Evolutionary conservation across 164 flowering plant species (phyloP), one percentile per base, ranked within the genome.

Genomic region (Annona squamosa): DNA sequence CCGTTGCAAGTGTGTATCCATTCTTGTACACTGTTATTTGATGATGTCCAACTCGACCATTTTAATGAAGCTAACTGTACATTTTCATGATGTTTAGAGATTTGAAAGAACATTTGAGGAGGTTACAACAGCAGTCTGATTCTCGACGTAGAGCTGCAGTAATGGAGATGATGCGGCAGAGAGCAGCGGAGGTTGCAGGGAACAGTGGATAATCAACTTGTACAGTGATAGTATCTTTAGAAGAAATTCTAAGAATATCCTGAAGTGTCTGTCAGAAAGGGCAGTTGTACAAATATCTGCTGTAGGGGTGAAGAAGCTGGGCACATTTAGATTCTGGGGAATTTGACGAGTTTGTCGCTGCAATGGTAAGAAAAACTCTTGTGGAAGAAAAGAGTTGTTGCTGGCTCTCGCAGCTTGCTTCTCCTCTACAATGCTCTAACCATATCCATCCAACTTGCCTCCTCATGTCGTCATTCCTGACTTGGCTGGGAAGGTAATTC

Each of bases 161-260:
- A 67, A 93, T 87, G 91, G 97, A 96, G 84, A 96, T 96, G 99
- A 91, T 96, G 99, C 90, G 99, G 78, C 98, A 96, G 73, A 86
- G 99, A 74, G 97, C 97, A 48, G 99, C 98, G 44, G 99, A 96
- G 80, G 96, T 91, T 80, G 91, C 93, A 72, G 89, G 93, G 47
- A 86, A 73, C 75, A 69, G 85, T 66, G 86, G 91, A n/a, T 88
- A 78, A 85, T 62, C 73, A 37, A 45, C 52, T 71, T 63, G 72
- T 68, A 71, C 65, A 71, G 73, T 52, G 59, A 42, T 62, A 71
- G 57, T 44, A 19, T 17, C n/a, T 13, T 63, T 71, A 61, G 62
- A 26, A 69, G 71, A 69, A 65, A 46, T 48, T 42, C 13, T 37
- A 13, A 17, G 6, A 4, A 66, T 62, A 41, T 48, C 63, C 44